Evolutionary conservation across 441 rosid species (phyloP).

Genomic region (Erodium texanum): DNA sequence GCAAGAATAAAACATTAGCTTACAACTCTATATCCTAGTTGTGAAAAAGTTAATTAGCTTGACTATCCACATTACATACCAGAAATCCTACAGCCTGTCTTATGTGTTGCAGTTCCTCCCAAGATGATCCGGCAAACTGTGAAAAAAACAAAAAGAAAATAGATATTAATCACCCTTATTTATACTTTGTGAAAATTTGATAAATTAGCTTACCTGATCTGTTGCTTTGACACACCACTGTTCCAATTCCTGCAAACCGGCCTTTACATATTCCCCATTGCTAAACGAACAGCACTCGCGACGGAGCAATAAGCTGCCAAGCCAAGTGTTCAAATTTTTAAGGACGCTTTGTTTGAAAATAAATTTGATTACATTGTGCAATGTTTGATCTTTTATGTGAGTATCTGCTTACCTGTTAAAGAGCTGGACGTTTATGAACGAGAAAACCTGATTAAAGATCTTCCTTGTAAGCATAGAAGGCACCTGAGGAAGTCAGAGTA

Average conservation of each 20-base stretch:
- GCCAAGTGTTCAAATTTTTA: slow-evolving; percentile 14
- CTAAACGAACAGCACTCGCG: slow-evolving; percentile 75
- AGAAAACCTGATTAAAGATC: slow-evolving; percentile 46
- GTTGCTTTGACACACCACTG: slow-evolving; percentile 55
- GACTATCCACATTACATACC: slow-evolving; percentile 30
- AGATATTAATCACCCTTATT: not conserved
- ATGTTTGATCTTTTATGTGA: not conserved
- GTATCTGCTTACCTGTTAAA: slow-evolving; percentile 44
- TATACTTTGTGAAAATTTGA: not conserved
- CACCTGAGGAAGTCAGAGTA: slow-evolving; percentile 33
- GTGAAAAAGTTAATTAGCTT: slow-evolving; percentile 3
- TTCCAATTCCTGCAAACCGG: slow-evolving; percentile 56
- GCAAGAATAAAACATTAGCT: slow-evolving; percentile 11
- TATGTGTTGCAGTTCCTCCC: slow-evolving; percentile 60
- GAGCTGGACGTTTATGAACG: slow-evolving; percentile 60
- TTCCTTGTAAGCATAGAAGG: slow-evolving; percentile 43
- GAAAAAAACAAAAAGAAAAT: not conserved
- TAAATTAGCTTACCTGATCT: slow-evolving; percentile 36
- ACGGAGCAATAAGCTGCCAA: slow-evolving; percentile 52
- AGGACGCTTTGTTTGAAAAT: slow-evolving; percentile 4
- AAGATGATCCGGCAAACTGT: slow-evolving; percentile 43
- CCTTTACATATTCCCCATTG: slow-evolving; percentile 66
- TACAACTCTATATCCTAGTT: not conserved
- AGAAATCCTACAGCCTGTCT: slow-evolving; percentile 65
- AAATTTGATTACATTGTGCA: slow-evolving; percentile 1